Conservation (phyloP, 345 rosid species). For the Zanthoxylum bungeanum region DNA sequence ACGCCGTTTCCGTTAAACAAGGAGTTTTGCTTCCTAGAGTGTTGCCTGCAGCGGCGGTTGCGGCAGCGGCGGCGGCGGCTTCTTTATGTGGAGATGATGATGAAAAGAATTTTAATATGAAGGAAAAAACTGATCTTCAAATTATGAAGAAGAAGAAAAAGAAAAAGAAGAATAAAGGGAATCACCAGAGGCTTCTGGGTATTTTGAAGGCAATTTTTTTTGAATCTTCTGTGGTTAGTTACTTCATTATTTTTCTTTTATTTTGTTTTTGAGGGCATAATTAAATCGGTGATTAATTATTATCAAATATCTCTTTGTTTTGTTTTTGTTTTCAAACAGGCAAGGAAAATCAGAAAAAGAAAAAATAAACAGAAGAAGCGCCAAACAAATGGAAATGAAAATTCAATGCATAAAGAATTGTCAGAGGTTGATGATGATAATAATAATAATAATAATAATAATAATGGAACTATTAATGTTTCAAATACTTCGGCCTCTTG, state of each 20-base stretch:
- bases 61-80: not conserved
- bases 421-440: not conserved
- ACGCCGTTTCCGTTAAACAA: not conserved
- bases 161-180: slow-evolving; percentile 12
- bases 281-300: too few species aligned
- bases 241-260: not conserved
- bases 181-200: slow-evolving; percentile 20
- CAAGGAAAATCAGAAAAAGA: slow-evolving; percentile 27
- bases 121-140: not conserved
- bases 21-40: not conserved
- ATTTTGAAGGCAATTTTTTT: slow-evolving; percentile 34
- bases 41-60: not conserved
- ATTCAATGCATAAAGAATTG: not conserved
- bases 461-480: not conserved
- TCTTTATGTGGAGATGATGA: not conserved
- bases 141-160: not conserved
- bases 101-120: not conserved
- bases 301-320: too few species aligned
- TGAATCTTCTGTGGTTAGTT: slow-evolving; percentile 45
- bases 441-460: too few species aligned
- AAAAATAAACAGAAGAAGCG: not conserved
- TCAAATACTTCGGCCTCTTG: too few species aligned
- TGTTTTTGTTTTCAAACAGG: slow-evolving; percentile 30
- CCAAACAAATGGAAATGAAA: not conserved
- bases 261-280: too few species aligned